Conservation (phyloP, 2,329 filamentous ascomycete species). For the Pezicula carpinea region DNA sequence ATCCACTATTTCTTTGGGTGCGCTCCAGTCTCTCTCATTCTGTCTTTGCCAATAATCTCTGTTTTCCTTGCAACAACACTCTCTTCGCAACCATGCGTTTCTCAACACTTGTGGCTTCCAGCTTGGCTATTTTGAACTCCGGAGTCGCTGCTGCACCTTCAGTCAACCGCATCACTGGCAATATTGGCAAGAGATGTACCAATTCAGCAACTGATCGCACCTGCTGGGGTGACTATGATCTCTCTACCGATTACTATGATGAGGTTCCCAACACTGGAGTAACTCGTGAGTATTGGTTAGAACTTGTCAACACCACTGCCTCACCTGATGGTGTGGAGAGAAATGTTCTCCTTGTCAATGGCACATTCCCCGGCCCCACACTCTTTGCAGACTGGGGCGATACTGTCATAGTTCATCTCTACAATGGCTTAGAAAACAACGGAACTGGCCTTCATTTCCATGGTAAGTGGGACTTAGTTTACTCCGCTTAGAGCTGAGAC, state of each 20-base stretch:
- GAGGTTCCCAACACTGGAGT: slow-evolving; percentile 36
- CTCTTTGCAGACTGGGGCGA: slow-evolving; percentile 30
- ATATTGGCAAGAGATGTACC: background rate
- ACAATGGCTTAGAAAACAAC: slow-evolving; percentile 30
- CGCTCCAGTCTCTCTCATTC: background rate
- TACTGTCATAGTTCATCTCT: slow-evolving; percentile 26
- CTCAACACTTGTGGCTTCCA: background rate
- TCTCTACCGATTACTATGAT: slow-evolving; percentile 36
- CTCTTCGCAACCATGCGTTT: background rate
- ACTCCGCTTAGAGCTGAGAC: too few species aligned
- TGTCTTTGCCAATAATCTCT: background rate
- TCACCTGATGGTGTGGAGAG: slow-evolving; percentile 24
- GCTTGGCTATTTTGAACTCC: background rate
- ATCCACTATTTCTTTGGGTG: slow-evolving; percentile 50
- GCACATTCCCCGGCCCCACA: slow-evolving; percentile 25
- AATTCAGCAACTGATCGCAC: slow-evolving; percentile 9
- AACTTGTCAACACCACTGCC: slow-evolving; percentile 9
- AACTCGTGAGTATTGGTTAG: slow-evolving; percentile 34
- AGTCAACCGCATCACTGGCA: too few species aligned
- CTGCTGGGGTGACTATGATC: slow-evolving; percentile 41
- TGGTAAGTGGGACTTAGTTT: slow-evolving; percentile 20
- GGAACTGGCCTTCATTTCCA: slow-evolving; percentile 36
- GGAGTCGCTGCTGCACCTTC: background rate
- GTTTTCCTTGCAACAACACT: background rate
- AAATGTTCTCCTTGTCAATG: slow-evolving; percentile 25